Evolutionary conservation across 306 rosid species (phyloP), one percentile per base, ranked within the genome.

Genomic region (Dalbergia cochinchinensis): DNA sequence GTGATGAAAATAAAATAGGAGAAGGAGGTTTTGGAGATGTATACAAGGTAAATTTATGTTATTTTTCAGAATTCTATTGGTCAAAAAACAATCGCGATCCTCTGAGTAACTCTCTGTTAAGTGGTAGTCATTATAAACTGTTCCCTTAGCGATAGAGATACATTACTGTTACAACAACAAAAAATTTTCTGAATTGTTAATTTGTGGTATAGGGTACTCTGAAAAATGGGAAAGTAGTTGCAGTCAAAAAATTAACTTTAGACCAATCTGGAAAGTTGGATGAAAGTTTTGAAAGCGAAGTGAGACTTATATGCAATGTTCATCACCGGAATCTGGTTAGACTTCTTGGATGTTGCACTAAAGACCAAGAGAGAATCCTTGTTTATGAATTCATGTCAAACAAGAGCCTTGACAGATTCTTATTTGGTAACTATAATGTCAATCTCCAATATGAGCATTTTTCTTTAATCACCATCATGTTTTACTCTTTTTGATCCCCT

Each of bases 21-120:
- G 94, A 86, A 80, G 97, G 97, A 63, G 97, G 94, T 33, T 91
- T 91, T 60, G 94, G 97, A 22, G 89, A 84, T 13, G 94, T 91
- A 57, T 89, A 88, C 69, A 92, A 88, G 97, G 97, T 91, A 73
- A 22, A 5, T 13, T 42, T 13, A 5, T 9, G 33, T 42, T 55
- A 55, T 31, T 20, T 39, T 80, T 50, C 67, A 71, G 16, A 13
- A 55, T 10, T 66, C 42, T 26, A 72, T 67, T 61, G 1, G 3
- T 1, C n/a, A 54, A 37, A 60, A 75, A 64, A 3, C 44, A 37
- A 50, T 37, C 26, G 37, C 18, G 61, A 39, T 48, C 4, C 4
- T 57, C n/a, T 69, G 62, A 20, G 20, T 2, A 20, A 48, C 60
- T 50, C 20, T 44, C 20, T 65, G 31, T 8, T 19, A 15, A 67